Base-by-base conservation (phyloP, 164 flowering plant genomes). In the Stephania japonica region DNA sequence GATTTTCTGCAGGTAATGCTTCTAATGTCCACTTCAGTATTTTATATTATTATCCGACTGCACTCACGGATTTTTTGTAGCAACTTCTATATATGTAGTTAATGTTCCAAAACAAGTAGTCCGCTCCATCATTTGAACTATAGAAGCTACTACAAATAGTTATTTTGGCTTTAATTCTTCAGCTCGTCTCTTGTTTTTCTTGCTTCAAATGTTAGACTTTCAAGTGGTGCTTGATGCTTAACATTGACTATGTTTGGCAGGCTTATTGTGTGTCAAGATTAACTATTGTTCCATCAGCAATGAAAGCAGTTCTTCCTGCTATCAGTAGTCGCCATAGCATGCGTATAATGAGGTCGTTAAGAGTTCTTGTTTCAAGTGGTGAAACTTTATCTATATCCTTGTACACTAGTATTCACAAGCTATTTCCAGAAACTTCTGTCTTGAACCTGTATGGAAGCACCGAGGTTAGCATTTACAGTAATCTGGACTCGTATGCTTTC, bases 381-480 rank as follows among this genome's bases (percentile, higher is more conserved):
- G 99, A 95, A 87, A 80, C 83, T 75, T 77, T 95, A 2, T 78
- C 88, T 19, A 16, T 90, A 59, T 78, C 87, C 59, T 79, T 95
- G 80, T 92, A 91, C 89, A 70, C 82, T 62, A 72, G 25, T 32
- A 86, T 95, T 42, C 65, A 79, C 73, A 81, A 79, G 73, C 71
- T 90, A 73, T 83, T 95, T 72, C 98, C 98, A 2, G 70, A 76
- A 26, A 87, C 94, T 75, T 69, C 87, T 76, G 85, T 95, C 70
- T 80, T 92, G 84, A 95, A 95, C 80, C 77, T 95, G 53, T 95
- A 95, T 84, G 99, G 99, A 70, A 91, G 97, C 80, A 95, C 99
- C 70, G 99, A 95, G 96, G 99, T 91, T 63, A 85, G 92, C 71
- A 67, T 13, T 56, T 26, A 32, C 38, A 32, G 38, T 32, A 72